phyloP scores from a whole-genome alignment of 139 green algal genomes.

The Mesotaenium endlicherianum region DNA sequence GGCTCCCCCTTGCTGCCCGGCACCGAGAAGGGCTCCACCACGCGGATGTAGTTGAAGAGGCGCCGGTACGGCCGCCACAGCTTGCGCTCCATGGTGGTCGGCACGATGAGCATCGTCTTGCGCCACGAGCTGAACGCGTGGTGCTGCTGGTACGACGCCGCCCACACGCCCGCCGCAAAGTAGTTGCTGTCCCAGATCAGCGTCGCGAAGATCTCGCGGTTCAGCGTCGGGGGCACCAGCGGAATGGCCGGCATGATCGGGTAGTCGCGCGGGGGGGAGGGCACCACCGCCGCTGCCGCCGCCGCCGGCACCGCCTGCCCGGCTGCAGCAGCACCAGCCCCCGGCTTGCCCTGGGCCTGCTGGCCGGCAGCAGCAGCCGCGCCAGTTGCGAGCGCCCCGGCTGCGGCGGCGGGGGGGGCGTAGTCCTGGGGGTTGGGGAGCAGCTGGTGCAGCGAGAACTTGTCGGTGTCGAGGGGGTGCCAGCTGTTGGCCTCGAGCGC shows the following conservation, averaged over 20 bases:
- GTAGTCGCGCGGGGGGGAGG: too few relatives aligned
- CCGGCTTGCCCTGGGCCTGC: not conserved
- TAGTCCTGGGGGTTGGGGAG: constrained; percentile 32
- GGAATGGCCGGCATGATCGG: not conserved
- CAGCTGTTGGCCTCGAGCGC: constrained; percentile 32
- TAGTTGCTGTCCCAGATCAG: not conserved
- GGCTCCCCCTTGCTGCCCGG: not conserved
- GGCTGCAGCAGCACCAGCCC: not conserved
- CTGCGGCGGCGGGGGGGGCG: not conserved
- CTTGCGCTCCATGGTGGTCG: constrained; percentile 20
- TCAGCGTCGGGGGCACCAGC: not conserved
- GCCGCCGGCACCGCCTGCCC: too few relatives aligned
- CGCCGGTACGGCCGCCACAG: constrained; percentile 29
- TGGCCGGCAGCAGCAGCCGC: not conserved
- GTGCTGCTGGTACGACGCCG: constrained; percentile 44
- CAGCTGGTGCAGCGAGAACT: constrained; percentile 12
- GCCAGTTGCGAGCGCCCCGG: not conserved
- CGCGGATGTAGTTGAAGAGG: constrained; percentile 36
- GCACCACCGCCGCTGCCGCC: not conserved
- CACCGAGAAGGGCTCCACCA: constrained; percentile 29
- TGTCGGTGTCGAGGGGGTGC: constrained; percentile 26
- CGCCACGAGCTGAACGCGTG: constrained; percentile 43
- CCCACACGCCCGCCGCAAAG: constrained; percentile 36
- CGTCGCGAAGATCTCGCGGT: constrained; percentile 11
- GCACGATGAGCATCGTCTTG: constrained; percentile 43